Percentiles rank a stretch among this genome's conserved stretches.
Evolutionary conservation across 129 eudicot genomes (phyloP).

Genomic region (Scalesia atractyloides): DNA sequence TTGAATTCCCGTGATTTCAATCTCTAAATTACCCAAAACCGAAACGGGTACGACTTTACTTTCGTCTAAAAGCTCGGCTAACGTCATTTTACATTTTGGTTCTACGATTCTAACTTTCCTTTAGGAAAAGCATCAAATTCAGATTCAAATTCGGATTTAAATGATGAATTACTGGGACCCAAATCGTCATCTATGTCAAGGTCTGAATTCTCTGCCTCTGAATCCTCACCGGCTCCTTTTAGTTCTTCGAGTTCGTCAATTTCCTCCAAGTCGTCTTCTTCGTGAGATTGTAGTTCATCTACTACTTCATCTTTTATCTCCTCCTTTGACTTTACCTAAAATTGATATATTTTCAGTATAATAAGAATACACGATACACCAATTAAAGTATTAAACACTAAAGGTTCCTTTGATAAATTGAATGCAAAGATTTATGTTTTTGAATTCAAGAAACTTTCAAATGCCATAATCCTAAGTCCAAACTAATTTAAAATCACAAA

Average conservation of each 20-base stretch:
- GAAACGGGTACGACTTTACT: constrained; percentile 84
- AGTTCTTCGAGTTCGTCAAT: constrained; percentile 72
- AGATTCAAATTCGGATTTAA: constrained; percentile 45
- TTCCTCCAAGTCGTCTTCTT: constrained; percentile 83
- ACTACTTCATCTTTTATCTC: constrained; percentile 36
- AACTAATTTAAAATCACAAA: constrained; percentile 2
- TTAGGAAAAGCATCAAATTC: constrained; percentile 69
- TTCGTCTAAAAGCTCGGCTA: constrained; percentile 93
- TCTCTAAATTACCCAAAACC: constrained; percentile 83
- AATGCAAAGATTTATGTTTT: constrained; percentile 14
- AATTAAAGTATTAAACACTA: background rate
- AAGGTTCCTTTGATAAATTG: constrained; percentile 5
- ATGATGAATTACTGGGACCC: constrained; percentile 30
- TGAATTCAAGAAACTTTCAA: constrained; percentile 14
- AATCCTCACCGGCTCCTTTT: constrained; percentile 47
- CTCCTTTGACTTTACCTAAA: constrained; percentile 24
- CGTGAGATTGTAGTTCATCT: constrained; percentile 74
- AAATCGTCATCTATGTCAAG: constrained; percentile 53
- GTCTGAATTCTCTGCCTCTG: constrained; percentile 48
- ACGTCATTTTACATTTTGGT: constrained; percentile 83
- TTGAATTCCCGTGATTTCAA: constrained; percentile 88
- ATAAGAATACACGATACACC: background rate
- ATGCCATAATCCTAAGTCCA: background rate
- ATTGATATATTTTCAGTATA: background rate
- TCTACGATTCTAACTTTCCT: constrained; percentile 70